Evolutionary conservation across 2,329 filamentous ascomycete genomes (phyloP), one percentile per base, ranked within the genome.

Genomic region (Cladophialophora bantiana): DNA sequence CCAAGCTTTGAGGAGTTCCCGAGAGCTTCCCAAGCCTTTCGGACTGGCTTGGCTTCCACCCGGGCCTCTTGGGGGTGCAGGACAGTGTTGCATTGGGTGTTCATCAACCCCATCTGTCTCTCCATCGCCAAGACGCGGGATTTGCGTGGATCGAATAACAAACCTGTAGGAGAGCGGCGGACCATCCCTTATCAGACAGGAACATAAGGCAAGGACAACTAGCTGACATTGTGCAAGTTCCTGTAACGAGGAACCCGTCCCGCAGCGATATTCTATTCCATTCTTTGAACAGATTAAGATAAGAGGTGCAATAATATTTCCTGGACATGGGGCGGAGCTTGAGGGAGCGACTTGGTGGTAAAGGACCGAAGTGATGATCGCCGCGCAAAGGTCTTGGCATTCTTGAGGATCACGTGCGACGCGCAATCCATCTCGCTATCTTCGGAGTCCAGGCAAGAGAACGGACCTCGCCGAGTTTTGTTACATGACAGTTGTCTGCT

Each of bases 51-150:
- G 40, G 63, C 57, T 36, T 56, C 10, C 9, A 15, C 31, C n/a
- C 38, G 34, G 26, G 31, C 9, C 36, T 50, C 57, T 48, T 60
- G 56, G 62, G 26, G 50, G 57, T 52, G 57, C 52, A 45, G 42
- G 31, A 55, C 63, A 56, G 40, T 55, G 56, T 59, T 48, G 36
- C 57, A 65, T 55, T n/a, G 63, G 15, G 40, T 52, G 15, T 26
- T 40, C 31, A 26, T 20, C 34, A 9, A 13, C 26, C 35, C 10
- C 26, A 20, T n/a, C 20, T 54, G 38, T 48, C 10, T 13, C 26
- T 59, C 40, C 15, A 13, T 59, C 5, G 56, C 38, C 55, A 58
- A 58, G 55, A n/a, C 4, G 15, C 26, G n/a, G 38, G 5, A 59
- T 26, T 4, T 32, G 26, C 5, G 32, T 40, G n/a, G 31, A 48